phyloP scores from a whole-genome alignment of 2,329 filamentous ascomycete species.

The Capronia epimyces region DNA sequence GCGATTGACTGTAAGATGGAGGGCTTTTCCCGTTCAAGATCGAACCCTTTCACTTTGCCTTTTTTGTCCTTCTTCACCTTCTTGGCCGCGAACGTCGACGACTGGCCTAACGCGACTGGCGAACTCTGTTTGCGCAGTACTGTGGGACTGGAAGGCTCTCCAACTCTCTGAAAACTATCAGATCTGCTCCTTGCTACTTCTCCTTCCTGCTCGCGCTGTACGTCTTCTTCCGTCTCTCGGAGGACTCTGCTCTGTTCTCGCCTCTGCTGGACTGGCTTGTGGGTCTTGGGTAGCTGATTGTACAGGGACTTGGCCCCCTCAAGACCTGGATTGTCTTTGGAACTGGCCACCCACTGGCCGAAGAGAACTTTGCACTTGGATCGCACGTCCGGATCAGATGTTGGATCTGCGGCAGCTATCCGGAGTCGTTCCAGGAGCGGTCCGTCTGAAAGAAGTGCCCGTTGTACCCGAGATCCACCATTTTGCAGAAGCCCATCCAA shows the following conservation, averaged over 20 bases:
- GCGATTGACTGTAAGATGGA: constrained; percentile 84
- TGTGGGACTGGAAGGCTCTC: constrained; percentile 19
- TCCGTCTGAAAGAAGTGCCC: constrained; percentile 74
- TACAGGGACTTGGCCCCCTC: constrained; percentile 75
- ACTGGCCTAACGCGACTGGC: constrained; percentile 23
- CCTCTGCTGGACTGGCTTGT: constrained; percentile 58
- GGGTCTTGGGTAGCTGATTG: constrained; percentile 59
- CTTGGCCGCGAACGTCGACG: constrained; percentile 26
- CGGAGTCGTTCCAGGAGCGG: constrained; percentile 85
- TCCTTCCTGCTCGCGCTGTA: constrained; percentile 50
- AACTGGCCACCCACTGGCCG: constrained; percentile 73
- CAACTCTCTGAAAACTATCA: constrained; percentile 13
- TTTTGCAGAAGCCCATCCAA: constrained; percentile 94
- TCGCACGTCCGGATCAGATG: constrained; percentile 79
- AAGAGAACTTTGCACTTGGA: constrained; percentile 85
- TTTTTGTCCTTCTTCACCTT: constrained; percentile 38
- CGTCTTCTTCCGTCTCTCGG: constrained; percentile 67
- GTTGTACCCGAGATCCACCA: constrained; percentile 79
- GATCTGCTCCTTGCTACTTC: constrained; percentile 17
- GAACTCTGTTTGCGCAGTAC: constrained; percentile 23
- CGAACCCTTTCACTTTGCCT: constrained; percentile 59
- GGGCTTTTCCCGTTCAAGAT: constrained; percentile 79
- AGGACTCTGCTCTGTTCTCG: constrained; percentile 79
- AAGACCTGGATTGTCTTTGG: constrained; percentile 74
- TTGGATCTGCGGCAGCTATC: constrained; percentile 75